Evolutionary conservation across 345 rosid genomes (phyloP).

Genomic region (Brassica napus): Da-Ae NC_063452.1:3003501-3004000

Average conservation of each 20-base stretch:
- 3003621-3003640: background rate
- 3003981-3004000: constrained; percentile 66
- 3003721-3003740: background rate
- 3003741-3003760: background rate
- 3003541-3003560: background rate
- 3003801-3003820: background rate
- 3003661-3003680: background rate
- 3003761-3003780: background rate
- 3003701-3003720: background rate
- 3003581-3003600: background rate
- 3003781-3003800: background rate
- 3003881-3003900: constrained; percentile 84
- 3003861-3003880: constrained; percentile 88
- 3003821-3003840: background rate
- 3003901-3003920: constrained; percentile 87
- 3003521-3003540: background rate
- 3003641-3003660: background rate
- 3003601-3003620: background rate
- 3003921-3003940: constrained; percentile 80
- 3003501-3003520: background rate
- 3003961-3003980: constrained; percentile 72
- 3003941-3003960: constrained; percentile 67
- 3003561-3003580: background rate
- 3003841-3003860: background rate
- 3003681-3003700: background rate